Percentiles rank a stretch among this genome's conserved stretches.
Evolutionary conservation across 2,329 filamentous ascomycete genomes (phyloP).

Genomic region (Paraphoma chrysanthemicola): DNA sequence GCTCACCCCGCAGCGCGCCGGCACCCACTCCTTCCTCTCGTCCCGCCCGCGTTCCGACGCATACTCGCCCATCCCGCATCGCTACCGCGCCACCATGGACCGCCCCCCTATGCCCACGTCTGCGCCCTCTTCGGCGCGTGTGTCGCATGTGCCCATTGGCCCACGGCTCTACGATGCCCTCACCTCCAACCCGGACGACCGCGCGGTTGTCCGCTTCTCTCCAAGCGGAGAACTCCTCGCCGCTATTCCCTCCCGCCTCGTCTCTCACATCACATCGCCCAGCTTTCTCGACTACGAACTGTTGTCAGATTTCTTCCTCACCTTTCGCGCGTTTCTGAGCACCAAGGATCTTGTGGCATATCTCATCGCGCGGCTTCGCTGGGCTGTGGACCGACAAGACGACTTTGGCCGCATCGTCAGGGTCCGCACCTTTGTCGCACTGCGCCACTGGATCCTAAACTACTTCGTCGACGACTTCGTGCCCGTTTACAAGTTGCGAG

Average conservation of each 20-base stretch:
- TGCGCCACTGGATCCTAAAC: conserved; percentile 97
- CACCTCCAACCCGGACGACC: conserved; percentile 82
- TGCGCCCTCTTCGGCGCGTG: conserved; percentile 42
- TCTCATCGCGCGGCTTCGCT: conserved; percentile 82
- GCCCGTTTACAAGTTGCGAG: conserved; percentile 73
- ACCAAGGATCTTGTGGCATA: conserved; percentile 79
- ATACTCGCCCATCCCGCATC: conserved; percentile 42
- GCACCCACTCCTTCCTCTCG: conserved; percentile 43
- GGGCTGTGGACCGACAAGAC: conserved; percentile 81
- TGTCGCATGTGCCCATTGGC: conserved; percentile 46
- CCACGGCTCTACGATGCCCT: conserved; percentile 84
- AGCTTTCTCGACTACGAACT: conserved; percentile 96
- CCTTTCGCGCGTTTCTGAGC: conserved; percentile 86
- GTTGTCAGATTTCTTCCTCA: conserved; percentile 96
- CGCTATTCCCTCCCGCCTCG: conserved; percentile 86
- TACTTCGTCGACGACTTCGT: conserved; percentile 97
- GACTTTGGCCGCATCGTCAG: conserved; percentile 93
- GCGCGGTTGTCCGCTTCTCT: conserved; percentile 82
- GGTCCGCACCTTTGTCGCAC: conserved; percentile 91
- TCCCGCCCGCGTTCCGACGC: conserved; percentile 47
- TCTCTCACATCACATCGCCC: conserved; percentile 95
- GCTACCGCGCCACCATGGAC: conserved; percentile 46
- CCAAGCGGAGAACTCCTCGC: conserved; percentile 79
- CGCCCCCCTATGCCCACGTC: conserved; percentile 41
- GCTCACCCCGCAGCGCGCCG: conserved; percentile 51